Evolutionary conservation across 176 grass and related monocot genomes (phyloP), one percentile per base, ranked within the genome.

Genomic region (Eragrostis curvula): DNA sequence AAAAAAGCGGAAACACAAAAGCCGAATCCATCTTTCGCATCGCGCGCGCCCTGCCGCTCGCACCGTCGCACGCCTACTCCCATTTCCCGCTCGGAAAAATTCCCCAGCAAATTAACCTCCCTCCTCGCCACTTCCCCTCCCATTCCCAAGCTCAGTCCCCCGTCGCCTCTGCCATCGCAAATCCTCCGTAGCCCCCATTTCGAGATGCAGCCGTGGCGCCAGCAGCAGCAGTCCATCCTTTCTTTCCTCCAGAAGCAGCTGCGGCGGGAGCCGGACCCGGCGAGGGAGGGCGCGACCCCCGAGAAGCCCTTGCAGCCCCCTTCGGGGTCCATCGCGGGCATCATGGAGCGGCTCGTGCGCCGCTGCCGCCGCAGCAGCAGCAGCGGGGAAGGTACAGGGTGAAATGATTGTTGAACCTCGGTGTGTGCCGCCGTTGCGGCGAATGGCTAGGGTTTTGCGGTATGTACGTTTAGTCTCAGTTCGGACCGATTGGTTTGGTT

Each of bases 161-260:
- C 56, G 21, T 42, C 45, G 45, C 46, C 3, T 40, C 48, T 55
- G 12, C 70, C 65, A 5, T 30, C 77, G 55, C 69, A 27, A 51
- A 52, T 1, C 71, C 15, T 50, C 64, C 51, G 48, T 12, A 12
- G 9, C 6, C 16, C 67, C 62, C 74, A 46, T 6, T 40, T 20
- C 71, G n/a, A 66, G 66, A 91, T 92, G 82, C 73, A 85, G 56
- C 87, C 76, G 49, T 62, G 56, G 55, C 77, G 85, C 39, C 80
- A 52, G 86, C 86, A 83, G 68, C 93, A 98, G 79, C 87, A 89
- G 71, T 98, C 96, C 32, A 91, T 98, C 59, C 92, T 91, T 84
- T 88, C 96, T 20, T 98, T 98, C 86, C 75, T 91, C 68, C 71
- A 85, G 47, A 96, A 77, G 71, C 78, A 85, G 66, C 72, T 83